Conservation (phyloP, 352 stramenopile species). For the Achlya hypogyna region DNA sequence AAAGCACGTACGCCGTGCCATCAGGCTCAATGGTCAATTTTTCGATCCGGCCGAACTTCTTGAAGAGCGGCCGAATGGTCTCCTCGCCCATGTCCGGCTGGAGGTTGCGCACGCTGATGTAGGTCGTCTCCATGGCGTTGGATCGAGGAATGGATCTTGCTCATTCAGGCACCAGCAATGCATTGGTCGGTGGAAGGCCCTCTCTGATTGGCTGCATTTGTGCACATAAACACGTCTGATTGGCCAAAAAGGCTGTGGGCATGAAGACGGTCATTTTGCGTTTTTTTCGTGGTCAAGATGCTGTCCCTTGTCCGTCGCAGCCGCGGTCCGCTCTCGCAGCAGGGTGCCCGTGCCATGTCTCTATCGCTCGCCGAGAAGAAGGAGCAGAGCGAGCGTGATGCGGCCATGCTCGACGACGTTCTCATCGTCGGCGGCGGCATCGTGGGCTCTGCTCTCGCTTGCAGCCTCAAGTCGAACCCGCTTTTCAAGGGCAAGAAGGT, state of each 20-base stretch:
- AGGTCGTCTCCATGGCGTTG: not conserved
- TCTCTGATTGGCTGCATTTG: not conserved
- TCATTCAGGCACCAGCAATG: not conserved
- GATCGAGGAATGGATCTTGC: not conserved
- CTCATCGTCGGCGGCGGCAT: constrained; percentile 77
- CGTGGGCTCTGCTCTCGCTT: constrained; percentile 70
- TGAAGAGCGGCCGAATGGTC: constrained; percentile 12
- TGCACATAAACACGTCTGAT: constrained; percentile 1
- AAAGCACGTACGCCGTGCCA: constrained; percentile 10
- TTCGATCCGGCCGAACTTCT: constrained; percentile 20
- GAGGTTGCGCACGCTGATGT: constrained; percentile 1
- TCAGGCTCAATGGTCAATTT: not conserved
- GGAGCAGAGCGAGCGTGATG: not conserved
- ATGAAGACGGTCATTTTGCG: not conserved
- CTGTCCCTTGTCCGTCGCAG: not conserved
- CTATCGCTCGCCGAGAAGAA: not conserved
- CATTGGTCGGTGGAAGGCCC: not conserved
- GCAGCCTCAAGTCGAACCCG: constrained; percentile 65
- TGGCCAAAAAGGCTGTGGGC: constrained; percentile 1
- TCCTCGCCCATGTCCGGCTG: not conserved
- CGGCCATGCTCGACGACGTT: constrained; percentile 44
- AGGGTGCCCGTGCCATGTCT: not conserved
- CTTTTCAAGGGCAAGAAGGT: constrained; percentile 75
- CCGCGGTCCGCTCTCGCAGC: not conserved
- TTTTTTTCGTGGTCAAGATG: constrained; percentile 10